phyloP scores from a whole-genome alignment of 2,329 filamentous ascomycete species.

The Lachnellula hyalina region DNA sequence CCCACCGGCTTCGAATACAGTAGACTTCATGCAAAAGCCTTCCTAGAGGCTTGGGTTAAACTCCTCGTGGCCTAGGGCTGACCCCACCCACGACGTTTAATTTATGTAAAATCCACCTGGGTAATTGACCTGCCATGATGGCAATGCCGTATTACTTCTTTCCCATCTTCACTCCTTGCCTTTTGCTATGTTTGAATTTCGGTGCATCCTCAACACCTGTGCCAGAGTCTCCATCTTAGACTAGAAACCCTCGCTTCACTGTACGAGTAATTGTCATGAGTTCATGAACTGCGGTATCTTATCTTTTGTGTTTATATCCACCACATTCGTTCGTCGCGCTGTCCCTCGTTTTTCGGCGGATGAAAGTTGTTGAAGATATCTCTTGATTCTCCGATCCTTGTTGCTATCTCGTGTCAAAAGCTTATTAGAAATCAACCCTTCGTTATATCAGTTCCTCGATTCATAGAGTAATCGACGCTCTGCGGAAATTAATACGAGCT shows the following conservation, averaged over 20 bases:
- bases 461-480: slow-evolving; percentile 7
- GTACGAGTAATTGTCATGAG: background rate
- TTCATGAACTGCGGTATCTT: background rate
- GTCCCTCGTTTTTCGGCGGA: background rate
- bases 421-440: slow-evolving; percentile 3
- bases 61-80: background rate
- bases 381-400: slow-evolving; percentile 1
- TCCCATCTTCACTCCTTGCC: background rate
- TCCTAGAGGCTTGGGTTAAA: too few species aligned
- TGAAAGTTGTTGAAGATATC: slow-evolving; percentile 3
- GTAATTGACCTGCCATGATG: background rate
- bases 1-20: background rate
- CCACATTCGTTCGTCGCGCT: slow-evolving; percentile 13
- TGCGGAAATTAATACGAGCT: background rate
- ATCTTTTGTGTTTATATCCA: slow-evolving; percentile 15
- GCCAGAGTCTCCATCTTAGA: background rate
- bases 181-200: background rate
- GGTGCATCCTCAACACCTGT: background rate
- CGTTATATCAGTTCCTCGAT: slow-evolving; percentile 1
- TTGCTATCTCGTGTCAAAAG: background rate
- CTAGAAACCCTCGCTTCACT: background rate
- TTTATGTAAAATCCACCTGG: background rate
- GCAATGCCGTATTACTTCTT: background rate
- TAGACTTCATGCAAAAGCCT: too few species aligned
- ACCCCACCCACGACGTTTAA: background rate